Conservation (phyloP, 2,329 filamentous ascomycete genomes). For the Colletotrichum orchidophilum region DNA sequence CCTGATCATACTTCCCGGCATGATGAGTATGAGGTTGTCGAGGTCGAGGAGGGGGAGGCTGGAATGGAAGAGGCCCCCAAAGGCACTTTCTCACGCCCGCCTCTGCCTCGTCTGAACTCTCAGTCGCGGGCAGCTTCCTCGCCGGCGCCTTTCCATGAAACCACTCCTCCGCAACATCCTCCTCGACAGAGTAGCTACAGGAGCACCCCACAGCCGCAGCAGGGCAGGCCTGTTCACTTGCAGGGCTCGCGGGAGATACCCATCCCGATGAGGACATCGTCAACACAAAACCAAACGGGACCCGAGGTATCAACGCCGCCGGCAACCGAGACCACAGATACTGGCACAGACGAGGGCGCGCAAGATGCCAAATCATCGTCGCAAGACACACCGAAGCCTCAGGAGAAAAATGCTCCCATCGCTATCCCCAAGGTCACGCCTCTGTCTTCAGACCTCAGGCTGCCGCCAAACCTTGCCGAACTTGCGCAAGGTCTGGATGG, state of each 20-base stretch:
- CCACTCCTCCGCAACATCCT: conserved; percentile 1
- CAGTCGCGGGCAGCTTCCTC: conserved; percentile 31
- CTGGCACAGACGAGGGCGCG: conserved; percentile 21
- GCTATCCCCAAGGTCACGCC: conserved; percentile 52
- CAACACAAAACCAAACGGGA: conserved; percentile 17
- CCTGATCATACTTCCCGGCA: conserved; percentile 20
- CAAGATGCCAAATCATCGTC: conserved; percentile 3
- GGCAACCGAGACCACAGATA: conserved; percentile 6
- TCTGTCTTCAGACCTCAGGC: conserved; percentile 45
- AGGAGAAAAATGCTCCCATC: conserved; percentile 39
- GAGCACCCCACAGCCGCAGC: conserved; percentile 16
- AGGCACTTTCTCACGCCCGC: conserved; percentile 8
- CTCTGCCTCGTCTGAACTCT: conserved; percentile 34
- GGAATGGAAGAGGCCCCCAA: conserved; percentile 22
- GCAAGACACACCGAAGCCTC: conserved; percentile 4
- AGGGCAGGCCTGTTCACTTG: conserved; percentile 26
- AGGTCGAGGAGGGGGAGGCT: conserved; percentile 20
- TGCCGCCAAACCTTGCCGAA: conserved; percentile 41
- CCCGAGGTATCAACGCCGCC: conserved; percentile 3
- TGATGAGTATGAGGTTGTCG: conserved; percentile 34
- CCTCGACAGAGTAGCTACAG: conserved; percentile 19
- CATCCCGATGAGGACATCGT: conserved; percentile 24
- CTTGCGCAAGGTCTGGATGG: conserved; percentile 55
- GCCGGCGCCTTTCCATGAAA: conserved; percentile 11
- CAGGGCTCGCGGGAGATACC: conserved; percentile 33